These are phyloP conservation scores for Mortierella alpina DNA, from an alignment of 192 early-diverging fungal genomes.

Conservation along the genomic window DNA sequence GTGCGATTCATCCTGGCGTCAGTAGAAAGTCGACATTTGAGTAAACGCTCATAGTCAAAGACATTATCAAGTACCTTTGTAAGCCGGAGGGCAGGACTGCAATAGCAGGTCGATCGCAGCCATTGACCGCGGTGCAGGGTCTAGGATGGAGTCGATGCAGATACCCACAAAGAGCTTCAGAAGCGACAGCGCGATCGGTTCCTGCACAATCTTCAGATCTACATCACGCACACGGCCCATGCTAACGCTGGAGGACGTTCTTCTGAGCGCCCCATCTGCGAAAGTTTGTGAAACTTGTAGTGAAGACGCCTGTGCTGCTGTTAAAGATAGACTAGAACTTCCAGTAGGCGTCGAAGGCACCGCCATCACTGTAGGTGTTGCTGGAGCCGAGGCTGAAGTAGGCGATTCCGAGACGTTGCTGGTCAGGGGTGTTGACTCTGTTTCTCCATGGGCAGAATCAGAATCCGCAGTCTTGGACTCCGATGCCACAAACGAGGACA, in stretches of 20 bases:
- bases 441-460: conserved; percentile 17
- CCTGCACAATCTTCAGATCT: conserved; percentile 48
- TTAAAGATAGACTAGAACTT: conserved; percentile 19
- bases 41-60: background rate
- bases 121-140: conserved; percentile 34
- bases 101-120: conserved; percentile 31
- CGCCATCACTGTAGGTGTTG: background rate
- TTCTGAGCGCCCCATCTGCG: conserved; percentile 36
- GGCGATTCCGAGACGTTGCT: conserved; percentile 35
- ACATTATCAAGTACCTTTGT: conserved; percentile 32
- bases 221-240: conserved; percentile 40
- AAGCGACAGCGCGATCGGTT: conserved; percentile 54
- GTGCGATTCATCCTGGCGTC: background rate
- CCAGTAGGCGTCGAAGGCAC: background rate
- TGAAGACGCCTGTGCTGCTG: conserved; percentile 23
- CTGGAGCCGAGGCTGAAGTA: background rate
- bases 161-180: conserved; percentile 68
- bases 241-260: conserved; percentile 28
- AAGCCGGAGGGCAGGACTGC: conserved; percentile 49
- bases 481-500: conserved; percentile 14
- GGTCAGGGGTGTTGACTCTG: conserved; percentile 18
- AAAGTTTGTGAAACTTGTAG: conserved; percentile 43
- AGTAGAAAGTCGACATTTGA: background rate
- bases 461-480: conserved; percentile 19
- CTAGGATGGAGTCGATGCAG: conserved; percentile 65